A percentile compares a stretch with the other conserved stretches of the same genome.
phyloP scores from a whole-genome alignment of 2,329 filamentous ascomycete genomes.

The Septoria linicola region DNA sequence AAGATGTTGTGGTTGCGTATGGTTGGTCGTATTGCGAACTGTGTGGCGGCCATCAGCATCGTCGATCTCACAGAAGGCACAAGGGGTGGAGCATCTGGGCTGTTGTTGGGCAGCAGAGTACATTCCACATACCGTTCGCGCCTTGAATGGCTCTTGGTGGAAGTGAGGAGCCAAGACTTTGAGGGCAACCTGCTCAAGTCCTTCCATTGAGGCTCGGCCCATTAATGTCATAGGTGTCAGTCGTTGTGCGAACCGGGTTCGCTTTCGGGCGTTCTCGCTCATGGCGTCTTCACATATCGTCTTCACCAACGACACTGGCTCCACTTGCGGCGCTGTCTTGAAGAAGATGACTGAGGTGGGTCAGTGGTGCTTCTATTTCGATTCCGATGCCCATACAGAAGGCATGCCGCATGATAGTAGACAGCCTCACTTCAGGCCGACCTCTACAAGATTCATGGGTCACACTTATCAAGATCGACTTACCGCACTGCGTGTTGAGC shows the following conservation, averaged over 20 bases:
- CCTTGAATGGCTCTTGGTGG: conserved; percentile 49
- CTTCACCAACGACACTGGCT: conserved; percentile 61
- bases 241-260: conserved; percentile 59
- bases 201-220: conserved; percentile 67
- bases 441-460: too few species aligned
- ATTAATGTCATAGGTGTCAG: conserved; percentile 60
- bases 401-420: too few species aligned
- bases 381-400: background rate
- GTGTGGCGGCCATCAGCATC: conserved; percentile 4
- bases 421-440: too few species aligned
- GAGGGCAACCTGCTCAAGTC: conserved; percentile 63
- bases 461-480: too few species aligned
- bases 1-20: conserved; percentile 71
- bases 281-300: conserved; percentile 58
- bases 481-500: conserved; percentile 57
- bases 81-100: too few species aligned
- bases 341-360: conserved; percentile 56
- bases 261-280: conserved; percentile 50
- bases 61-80: background rate
- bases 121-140: conserved; percentile 51
- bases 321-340: conserved; percentile 55
- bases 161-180: conserved; percentile 66
- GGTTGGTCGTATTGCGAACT: conserved; percentile 84
- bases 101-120: conserved; percentile 15
- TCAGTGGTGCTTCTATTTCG: conserved; percentile 3